Conservation (phyloP, 352 stramenopile genomes). For the Nothophytophthora sp. region DNA sequence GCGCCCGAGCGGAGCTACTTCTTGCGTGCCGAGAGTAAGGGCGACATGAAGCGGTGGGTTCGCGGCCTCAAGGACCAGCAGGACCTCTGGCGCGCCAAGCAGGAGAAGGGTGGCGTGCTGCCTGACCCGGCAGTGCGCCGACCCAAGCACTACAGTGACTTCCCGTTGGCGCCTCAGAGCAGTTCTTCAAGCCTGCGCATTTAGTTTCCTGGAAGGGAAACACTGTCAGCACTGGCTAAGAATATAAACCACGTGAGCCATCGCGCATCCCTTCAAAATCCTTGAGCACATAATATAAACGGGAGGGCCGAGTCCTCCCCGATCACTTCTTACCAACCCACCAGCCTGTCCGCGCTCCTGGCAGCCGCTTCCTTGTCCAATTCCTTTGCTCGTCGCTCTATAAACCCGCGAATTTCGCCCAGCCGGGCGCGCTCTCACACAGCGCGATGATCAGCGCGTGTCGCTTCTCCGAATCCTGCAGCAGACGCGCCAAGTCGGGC, state of each 20-base stretch:
- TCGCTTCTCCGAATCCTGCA: constrained; percentile 86
- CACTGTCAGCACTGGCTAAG: constrained; percentile 15
- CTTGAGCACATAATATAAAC: too few relatives aligned
- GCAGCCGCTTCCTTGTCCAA: neutral
- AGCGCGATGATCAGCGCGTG: constrained; percentile 82
- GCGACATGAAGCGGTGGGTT: constrained; percentile 90
- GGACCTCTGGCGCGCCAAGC: constrained; percentile 73
- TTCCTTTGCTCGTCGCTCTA: constrained; percentile 27
- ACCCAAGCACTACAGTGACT: constrained; percentile 81
- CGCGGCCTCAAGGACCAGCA: constrained; percentile 81
- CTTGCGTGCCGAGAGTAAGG: constrained; percentile 75
- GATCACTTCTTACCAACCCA: too few relatives aligned
- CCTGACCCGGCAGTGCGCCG: constrained; percentile 38
- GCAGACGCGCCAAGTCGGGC: constrained; percentile 77
- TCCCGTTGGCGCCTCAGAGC: constrained; percentile 43
- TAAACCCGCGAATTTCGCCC: constrained; percentile 81
- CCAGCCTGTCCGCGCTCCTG: too few relatives aligned
- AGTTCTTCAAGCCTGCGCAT: constrained; percentile 41
- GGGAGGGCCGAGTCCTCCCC: too few relatives aligned
- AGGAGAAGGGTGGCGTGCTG: constrained; percentile 24
- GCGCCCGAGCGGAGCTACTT: constrained; percentile 79
- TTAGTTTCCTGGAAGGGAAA: constrained; percentile 12
- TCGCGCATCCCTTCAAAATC: too few relatives aligned
- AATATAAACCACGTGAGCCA: too few relatives aligned
- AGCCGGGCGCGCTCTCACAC: constrained; percentile 82